phyloP scores from a whole-genome alignment of 257 asterid species.

The Lavandula angustifolia region DNA sequence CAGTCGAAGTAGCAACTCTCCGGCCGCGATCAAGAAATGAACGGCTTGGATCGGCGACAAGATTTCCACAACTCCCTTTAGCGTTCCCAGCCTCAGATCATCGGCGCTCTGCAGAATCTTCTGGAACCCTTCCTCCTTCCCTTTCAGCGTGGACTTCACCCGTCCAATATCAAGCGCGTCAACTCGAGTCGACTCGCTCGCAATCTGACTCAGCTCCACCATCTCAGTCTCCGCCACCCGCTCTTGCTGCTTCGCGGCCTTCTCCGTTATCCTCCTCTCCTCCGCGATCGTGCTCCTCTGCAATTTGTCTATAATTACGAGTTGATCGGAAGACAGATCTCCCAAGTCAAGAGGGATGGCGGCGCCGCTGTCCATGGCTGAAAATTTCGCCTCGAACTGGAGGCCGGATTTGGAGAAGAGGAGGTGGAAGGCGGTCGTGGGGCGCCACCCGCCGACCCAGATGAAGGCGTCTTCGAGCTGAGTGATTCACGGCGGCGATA shows the following conservation, averaged over 20 bases:
- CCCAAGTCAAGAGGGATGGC: constrained; percentile 23
- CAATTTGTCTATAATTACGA: constrained; percentile 34
- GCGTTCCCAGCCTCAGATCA: constrained; percentile 47
- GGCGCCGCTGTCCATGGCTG: constrained; percentile 15
- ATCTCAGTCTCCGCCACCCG: constrained; percentile 39
- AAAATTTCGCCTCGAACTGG: constrained; percentile 38
- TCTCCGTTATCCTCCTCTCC: constrained; percentile 43
- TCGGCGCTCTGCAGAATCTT: constrained; percentile 44
- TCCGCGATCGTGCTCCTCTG: constrained; percentile 35
- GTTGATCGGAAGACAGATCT: constrained; percentile 33
- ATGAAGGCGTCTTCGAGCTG: constrained; percentile 46
- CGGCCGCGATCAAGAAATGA: constrained; percentile 65
- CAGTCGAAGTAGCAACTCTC: constrained; percentile 52
- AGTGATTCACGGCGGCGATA: constrained; percentile 47
- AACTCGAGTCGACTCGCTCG: constrained; percentile 31
- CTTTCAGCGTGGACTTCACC: constrained; percentile 29
- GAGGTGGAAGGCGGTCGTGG: constrained; percentile 52
- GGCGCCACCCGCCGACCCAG: constrained; percentile 70
- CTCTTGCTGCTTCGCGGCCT: constrained; percentile 47
- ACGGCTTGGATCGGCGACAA: constrained; percentile 46
- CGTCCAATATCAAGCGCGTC: background rate
- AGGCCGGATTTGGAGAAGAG: constrained; percentile 52
- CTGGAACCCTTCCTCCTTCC: constrained; percentile 42
- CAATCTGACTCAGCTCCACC: constrained; percentile 47
- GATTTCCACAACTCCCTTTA: constrained; percentile 30